Evolutionary conservation across 148 eudicot genomes (phyloP).

Genomic region (Drosera capensis): DNA sequence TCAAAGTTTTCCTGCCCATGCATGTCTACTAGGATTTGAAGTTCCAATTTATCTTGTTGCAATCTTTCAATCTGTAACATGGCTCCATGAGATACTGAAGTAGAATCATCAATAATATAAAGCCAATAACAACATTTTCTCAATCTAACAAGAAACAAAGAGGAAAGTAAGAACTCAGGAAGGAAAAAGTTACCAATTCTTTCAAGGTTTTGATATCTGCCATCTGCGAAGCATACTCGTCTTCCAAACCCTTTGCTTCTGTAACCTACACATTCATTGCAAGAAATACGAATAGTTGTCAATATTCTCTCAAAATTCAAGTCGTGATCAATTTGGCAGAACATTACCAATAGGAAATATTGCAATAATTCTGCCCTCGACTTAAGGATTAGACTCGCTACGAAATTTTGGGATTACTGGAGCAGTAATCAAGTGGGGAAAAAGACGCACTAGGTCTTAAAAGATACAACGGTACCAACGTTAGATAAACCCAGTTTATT

Average conservation of each 20-base stretch:
- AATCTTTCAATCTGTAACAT: constrained; percentile 58
- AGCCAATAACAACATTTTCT: not conserved
- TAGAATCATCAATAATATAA: not conserved
- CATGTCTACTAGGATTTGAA: constrained; percentile 61
- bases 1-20: constrained; percentile 69
- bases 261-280: constrained; percentile 51
- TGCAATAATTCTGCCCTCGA: too few relatives aligned
- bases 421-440: too few relatives aligned
- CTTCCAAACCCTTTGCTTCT: constrained; percentile 48
- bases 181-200: constrained; percentile 39
- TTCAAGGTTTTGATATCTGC: constrained; percentile 49
- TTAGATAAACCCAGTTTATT: too few relatives aligned
- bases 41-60: constrained; percentile 62
- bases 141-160: constrained; percentile 1
- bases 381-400: too few relatives aligned
- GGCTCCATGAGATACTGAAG: constrained; percentile 8
- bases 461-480: too few relatives aligned
- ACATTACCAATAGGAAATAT: too few relatives aligned
- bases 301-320: too few relatives aligned
- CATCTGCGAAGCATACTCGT: constrained; percentile 48
- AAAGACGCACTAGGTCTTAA: too few relatives aligned
- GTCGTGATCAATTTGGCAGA: too few relatives aligned
- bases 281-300: too few relatives aligned
- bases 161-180: not conserved
- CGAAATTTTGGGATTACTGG: too few relatives aligned